Evolutionary conservation across 2,329 filamentous ascomycete genomes (phyloP).

Genomic region (Fusarium metavorans): DNA sequence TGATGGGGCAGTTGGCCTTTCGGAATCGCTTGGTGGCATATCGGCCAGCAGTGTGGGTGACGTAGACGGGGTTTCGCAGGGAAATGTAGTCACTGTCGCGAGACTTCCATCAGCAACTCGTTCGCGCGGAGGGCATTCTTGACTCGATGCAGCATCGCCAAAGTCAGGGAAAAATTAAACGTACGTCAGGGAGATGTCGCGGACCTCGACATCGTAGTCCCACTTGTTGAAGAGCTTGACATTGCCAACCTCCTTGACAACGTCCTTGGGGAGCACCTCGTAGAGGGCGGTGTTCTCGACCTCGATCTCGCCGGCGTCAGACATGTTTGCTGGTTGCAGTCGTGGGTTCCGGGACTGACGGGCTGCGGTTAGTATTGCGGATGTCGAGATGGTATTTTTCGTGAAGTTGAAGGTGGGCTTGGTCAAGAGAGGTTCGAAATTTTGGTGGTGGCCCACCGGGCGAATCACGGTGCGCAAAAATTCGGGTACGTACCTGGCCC

Average conservation of each 20-base stretch:
- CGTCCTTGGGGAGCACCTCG: conserved; percentile 92
- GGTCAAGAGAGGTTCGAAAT: conserved; percentile 50
- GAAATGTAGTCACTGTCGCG: conserved; percentile 94
- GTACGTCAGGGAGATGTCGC: conserved; percentile 99
- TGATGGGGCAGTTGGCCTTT: conserved; percentile 99
- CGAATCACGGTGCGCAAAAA: conserved; percentile 52
- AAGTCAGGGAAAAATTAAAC: conserved; percentile 39
- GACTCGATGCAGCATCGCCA: conserved; percentile 14
- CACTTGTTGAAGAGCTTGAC: conserved; percentile 99
- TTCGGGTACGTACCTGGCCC: conserved; percentile 45
- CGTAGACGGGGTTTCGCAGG: conserved; percentile 98
- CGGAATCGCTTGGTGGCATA: conserved; percentile 99
- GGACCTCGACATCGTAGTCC: conserved; percentile 98
- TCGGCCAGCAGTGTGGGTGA: conserved; percentile 97
- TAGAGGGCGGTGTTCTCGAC: conserved; percentile 82
- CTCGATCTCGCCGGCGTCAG: conserved; percentile 95
- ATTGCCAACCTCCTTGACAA: conserved; percentile 87
- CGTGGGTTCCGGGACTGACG: conserved; percentile 53
- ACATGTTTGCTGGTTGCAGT: conserved; percentile 76
- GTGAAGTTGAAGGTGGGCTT: conserved; percentile 50
- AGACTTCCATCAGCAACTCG: conserved; percentile 50
- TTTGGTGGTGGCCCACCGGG: conserved; percentile 50
- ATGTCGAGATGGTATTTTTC: conserved; percentile 52
- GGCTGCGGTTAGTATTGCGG: conserved; percentile 54
- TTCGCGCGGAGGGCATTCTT: conserved; percentile 28